Base-by-base conservation (phyloP, 2,329 filamentous ascomycete genomes). In the Diaporthe citrichinensis region DNA sequence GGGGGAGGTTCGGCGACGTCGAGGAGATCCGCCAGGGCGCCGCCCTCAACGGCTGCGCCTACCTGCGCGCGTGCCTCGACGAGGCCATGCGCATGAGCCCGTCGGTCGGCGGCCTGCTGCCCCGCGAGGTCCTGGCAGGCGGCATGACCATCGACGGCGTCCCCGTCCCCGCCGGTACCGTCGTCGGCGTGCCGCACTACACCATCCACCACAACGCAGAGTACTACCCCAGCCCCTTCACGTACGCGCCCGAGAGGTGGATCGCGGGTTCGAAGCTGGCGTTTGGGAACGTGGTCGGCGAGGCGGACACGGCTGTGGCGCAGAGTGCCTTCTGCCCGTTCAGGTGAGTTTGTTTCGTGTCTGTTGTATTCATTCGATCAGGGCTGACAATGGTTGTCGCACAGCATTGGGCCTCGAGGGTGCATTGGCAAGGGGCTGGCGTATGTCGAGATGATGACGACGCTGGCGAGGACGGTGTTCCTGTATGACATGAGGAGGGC, bases 271-370 rank as follows among this genome's bases (percentile, higher is more conserved):
- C 84, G 12, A 87, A 82, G 81, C 82, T 79, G 58, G 76, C 81
- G 39, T 82, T 77, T 41, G 82, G 84, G 53, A 82, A 82, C 74
- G 78, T 81, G 41, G 87, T 87, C 0, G 88, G 84, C 7, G 87
- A 89, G 74, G 86, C 87, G 2, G 89, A 90, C 71, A 84, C 90
- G 2, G 85, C 87, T 3, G 80, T 86, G 7, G 92, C 93, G 2
- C 89, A 93, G 69, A 88, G 87, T 46, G 94, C 94, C 0, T 96
- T 94, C 84, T 95, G 92, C 77, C 93, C 94, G 2, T 95, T 95
- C 79, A 92, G 65, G 65, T 69, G 65, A 55, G 65, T 69, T 4
- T 3, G n/a, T 55, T 5, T n/a, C 17, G 20, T 39, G 1, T 55
- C 7, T 23, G 2, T 23, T 39, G 0, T 15, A 12, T n/a, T n/a